These are phyloP conservation scores for Fistulinella staudtii DNA, from an alignment of 1,284 basidiomycete genomes.

Conservation along the genomic window DNA sequence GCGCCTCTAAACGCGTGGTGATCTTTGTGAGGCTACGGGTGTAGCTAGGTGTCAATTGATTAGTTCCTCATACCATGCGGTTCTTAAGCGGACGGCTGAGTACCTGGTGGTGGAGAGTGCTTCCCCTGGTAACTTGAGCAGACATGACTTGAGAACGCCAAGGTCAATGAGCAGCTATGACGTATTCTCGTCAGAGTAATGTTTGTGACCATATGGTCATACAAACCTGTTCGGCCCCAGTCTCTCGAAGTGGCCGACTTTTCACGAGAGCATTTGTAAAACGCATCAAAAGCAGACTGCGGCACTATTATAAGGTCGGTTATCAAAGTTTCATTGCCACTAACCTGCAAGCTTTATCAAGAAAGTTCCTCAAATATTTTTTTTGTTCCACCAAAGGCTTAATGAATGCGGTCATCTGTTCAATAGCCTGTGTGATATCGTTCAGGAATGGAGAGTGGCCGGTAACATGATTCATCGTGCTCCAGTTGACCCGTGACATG, in stretches of 20 bases:
- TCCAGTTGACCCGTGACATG: slow-evolving; percentile 79
- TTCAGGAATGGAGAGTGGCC: slow-evolving; percentile 79
- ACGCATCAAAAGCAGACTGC: slow-evolving; percentile 74
- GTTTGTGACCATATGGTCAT: background rate
- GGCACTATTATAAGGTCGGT: slow-evolving; percentile 1
- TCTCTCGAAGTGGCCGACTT: slow-evolving; percentile 83
- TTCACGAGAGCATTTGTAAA: slow-evolving; percentile 86
- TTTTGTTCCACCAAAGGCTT: slow-evolving; percentile 84
- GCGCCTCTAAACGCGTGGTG: slow-evolving; percentile 78
- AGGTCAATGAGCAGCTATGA: slow-evolving; percentile 84
- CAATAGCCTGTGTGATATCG: slow-evolving; percentile 66
- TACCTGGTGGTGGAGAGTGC: slow-evolving; percentile 54
- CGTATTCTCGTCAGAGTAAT: slow-evolving; percentile 11
- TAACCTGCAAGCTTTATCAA: slow-evolving; percentile 88
- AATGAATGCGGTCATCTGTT: slow-evolving; percentile 62
- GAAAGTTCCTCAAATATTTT: slow-evolving; percentile 87
- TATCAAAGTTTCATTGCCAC: slow-evolving; percentile 7
- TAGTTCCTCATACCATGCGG: slow-evolving; percentile 10
- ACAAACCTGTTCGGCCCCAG: slow-evolving; percentile 87
- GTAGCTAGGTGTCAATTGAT: slow-evolving; percentile 51
- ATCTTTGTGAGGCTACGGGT: slow-evolving; percentile 77
- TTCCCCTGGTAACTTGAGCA: slow-evolving; percentile 81
- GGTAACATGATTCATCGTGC: slow-evolving; percentile 73
- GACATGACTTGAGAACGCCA: slow-evolving; percentile 79
- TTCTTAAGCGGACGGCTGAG: slow-evolving; percentile 11